Percentiles rank a stretch among this genome's conserved stretches.
These are phyloP conservation scores for Coemansia sp. DNA, from an alignment of 192 early-diverging fungal genomes.

Conservation along the genomic window DNA sequence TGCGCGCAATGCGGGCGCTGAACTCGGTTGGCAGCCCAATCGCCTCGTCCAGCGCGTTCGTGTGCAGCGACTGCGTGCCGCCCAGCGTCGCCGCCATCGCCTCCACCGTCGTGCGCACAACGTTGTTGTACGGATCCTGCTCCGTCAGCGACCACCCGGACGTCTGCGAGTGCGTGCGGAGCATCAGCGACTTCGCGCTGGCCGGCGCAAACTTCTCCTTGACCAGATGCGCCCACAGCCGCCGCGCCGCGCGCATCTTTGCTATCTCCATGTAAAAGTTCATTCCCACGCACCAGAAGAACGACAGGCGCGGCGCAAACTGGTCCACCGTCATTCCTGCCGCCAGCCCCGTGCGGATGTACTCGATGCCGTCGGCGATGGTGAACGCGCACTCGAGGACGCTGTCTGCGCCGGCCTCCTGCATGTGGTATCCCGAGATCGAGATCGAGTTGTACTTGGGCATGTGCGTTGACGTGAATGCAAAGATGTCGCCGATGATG, in stretches of 20 bases:
- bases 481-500: constrained; percentile 88
- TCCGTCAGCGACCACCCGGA: constrained; percentile 90
- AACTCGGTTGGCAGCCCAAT: constrained; percentile 84
- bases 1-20: constrained; percentile 83
- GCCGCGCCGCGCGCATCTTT: constrained; percentile 82
- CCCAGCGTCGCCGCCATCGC: constrained; percentile 91
- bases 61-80: constrained; percentile 90
- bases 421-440: constrained; percentile 94
- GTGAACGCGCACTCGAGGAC: constrained; percentile 92
- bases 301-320: constrained; percentile 86
- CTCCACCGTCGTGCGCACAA: constrained; percentile 84
- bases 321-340: constrained; percentile 87
- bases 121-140: constrained; percentile 91
- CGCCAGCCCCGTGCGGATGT: constrained; percentile 69
- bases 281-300: constrained; percentile 93
- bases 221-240: constrained; percentile 80
- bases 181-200: constrained; percentile 73
- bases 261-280: constrained; percentile 96
- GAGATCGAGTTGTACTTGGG: constrained; percentile 95
- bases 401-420: constrained; percentile 86
- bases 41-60: constrained; percentile 90
- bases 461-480: constrained; percentile 85
- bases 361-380: constrained; percentile 86
- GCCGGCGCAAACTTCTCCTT: constrained; percentile 85
- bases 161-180: constrained; percentile 89